Evolutionary conservation across 1,139 yeast genomes (phyloP), one percentile per base, ranked within the genome.

Genomic region (Hyphopichia buzzinii): DNA sequence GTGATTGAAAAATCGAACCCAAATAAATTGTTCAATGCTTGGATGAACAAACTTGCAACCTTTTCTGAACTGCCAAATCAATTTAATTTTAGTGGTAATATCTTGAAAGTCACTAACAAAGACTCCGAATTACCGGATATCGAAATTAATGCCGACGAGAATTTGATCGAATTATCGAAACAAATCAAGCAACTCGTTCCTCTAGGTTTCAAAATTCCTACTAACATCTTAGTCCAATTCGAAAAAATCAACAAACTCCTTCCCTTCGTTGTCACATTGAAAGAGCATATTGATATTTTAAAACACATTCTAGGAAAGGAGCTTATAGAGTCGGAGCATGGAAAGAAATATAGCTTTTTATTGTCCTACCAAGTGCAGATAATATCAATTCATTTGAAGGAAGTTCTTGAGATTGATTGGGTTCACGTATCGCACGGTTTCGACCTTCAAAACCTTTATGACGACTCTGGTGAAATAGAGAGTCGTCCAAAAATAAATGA

Each of bases 191-290:
- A 74, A 36, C 57, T 88, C 30, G 55, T 65, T 3, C 64, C 70
- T 46, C 57, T 81, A 41, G 81, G 79, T 0, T 79, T 72, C 46
- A 76, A 71, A n/a, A 59, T 87, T 0, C 92, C 96, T 1, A 47
- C 55, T 1, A 43, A 48, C 16, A 29, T 58, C 4, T 35, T 50
- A 24, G 29, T 63, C 57, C 43, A 71, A 57, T 39, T 73, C 75
- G 29, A 69, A 65, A 52, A 73, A 55, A 40, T 76, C 63, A 31
- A 68, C 37, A 64, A 70, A 23, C 54, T 84, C 0, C 72, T 78
- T 34, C 89, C 90, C 0, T 71, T 75, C 41, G 82, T 87, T 0
- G 64, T 72, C 1, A 68, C 74, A 11, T 49, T 87, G 11, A 55
- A 60, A 8, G 94, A 85, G 42, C 57, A 54, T 31, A 30, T 68